Evolutionary conservation across 192 early-diverging fungal species (phyloP).

Genomic region (Gryganskiella cystojenkinii): DNA sequence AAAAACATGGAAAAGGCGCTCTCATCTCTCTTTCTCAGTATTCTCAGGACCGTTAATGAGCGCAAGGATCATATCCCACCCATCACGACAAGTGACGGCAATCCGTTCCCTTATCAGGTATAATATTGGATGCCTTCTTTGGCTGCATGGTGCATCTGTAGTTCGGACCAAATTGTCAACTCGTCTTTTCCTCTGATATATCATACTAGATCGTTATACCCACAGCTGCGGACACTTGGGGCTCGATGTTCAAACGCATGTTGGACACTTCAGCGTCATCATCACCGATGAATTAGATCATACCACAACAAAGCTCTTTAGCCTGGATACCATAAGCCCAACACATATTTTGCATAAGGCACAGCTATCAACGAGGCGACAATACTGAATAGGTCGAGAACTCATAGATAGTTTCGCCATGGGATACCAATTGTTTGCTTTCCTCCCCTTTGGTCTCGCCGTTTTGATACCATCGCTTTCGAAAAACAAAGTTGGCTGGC

Average conservation of each 20-base stretch:
- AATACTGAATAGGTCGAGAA: too few species aligned
- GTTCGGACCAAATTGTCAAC: not conserved
- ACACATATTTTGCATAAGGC: too few species aligned
- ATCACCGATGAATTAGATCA: slow-evolving; percentile 8
- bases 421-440: too few species aligned
- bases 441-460: too few species aligned
- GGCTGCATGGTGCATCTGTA: not conserved
- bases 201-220: slow-evolving; percentile 60
- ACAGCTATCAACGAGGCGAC: too few species aligned
- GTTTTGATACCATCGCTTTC: too few species aligned
- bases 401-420: too few species aligned
- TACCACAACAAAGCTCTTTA: not conserved
- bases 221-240: slow-evolving; percentile 61
- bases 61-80: slow-evolving; percentile 74
- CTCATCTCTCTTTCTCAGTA: slow-evolving; percentile 56
- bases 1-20: slow-evolving; percentile 60
- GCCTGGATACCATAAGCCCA: too few species aligned
- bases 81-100: slow-evolving; percentile 66
- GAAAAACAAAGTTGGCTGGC: too few species aligned
- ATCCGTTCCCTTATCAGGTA: slow-evolving; percentile 74
- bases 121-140: not conserved
- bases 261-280: slow-evolving; percentile 55
- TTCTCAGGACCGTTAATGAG: slow-evolving; percentile 68
- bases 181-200: not conserved
- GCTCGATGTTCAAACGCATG: slow-evolving; percentile 66